A percentile compares a stretch with the other conserved stretches of the same genome.
These are phyloP conservation scores for Schwanniomyces polymorphus DNA, from an alignment of 805 yeast species.

Conservation along the genomic window DNA sequence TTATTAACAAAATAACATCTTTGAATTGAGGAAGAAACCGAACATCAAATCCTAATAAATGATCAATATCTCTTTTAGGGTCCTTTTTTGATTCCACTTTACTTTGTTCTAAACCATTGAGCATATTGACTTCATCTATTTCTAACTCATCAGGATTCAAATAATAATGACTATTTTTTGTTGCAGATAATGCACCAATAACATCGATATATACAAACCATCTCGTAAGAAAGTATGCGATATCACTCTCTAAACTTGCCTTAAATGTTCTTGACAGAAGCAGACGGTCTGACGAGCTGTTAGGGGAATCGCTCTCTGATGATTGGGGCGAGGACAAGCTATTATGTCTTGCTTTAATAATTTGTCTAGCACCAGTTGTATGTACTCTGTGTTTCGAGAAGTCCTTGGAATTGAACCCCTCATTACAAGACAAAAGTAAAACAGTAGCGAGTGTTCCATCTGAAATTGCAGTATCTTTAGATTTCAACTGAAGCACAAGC, in stretches of 20 bases:
- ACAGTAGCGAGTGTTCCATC: slow-evolving; percentile 67
- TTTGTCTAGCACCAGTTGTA: slow-evolving; percentile 65
- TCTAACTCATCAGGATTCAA: slow-evolving; percentile 18
- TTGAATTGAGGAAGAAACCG: slow-evolving; percentile 58
- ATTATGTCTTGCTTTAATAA: slow-evolving; percentile 46
- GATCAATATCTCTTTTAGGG: slow-evolving; percentile 51
- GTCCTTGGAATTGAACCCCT: slow-evolving; percentile 40
- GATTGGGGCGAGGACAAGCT: neutral
- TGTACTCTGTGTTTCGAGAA: slow-evolving; percentile 63
- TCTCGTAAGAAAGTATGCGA: slow-evolving; percentile 56
- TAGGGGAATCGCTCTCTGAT: neutral
- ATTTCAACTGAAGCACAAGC: slow-evolving; percentile 48
- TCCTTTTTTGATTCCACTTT: slow-evolving; percentile 8
- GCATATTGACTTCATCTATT: slow-evolving; percentile 11
- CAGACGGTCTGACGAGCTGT: neutral
- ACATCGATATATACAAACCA: slow-evolving; percentile 73
- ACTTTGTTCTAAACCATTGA: slow-evolving; percentile 16
- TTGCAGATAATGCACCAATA: slow-evolving; percentile 60
- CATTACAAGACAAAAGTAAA: slow-evolving; percentile 57
- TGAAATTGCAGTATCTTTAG: slow-evolving; percentile 55
- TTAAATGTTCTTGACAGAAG: neutral
- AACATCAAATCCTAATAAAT: slow-evolving; percentile 65
- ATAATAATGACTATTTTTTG: slow-evolving; percentile 36
- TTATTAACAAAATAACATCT: slow-evolving; percentile 40
- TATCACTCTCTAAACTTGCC: slow-evolving; percentile 32